Conservation (phyloP, 169 alveolate species). For the Theileria equi region DNA sequence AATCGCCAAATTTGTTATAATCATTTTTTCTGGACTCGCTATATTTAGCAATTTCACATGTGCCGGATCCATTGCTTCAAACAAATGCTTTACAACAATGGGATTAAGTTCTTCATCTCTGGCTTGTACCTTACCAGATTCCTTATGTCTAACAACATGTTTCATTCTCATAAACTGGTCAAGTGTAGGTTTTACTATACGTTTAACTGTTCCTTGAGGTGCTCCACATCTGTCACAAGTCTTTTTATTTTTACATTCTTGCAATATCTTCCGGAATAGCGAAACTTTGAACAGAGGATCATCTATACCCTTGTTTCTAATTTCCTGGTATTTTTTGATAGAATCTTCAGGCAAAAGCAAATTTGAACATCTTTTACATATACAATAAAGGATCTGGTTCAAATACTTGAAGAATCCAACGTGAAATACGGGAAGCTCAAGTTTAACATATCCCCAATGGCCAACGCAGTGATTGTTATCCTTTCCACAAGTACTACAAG, state of each 20-base stretch:
- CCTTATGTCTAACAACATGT: constrained; percentile 75
- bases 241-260: constrained; percentile 77
- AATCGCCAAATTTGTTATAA: constrained; percentile 87
- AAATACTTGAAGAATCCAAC: constrained; percentile 94
- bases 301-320: constrained; percentile 20
- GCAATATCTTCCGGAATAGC: constrained; percentile 78
- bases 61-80: constrained; percentile 85
- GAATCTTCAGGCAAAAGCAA: constrained; percentile 80
- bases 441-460: constrained; percentile 94
- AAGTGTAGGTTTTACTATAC: constrained; percentile 78
- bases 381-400: constrained; percentile 83
- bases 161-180: constrained; percentile 86
- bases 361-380: constrained; percentile 91
- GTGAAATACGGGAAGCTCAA: constrained; percentile 96
- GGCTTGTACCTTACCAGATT: constrained; percentile 70
- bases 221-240: constrained; percentile 81
- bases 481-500: constrained; percentile 89
- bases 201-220: constrained; percentile 81
- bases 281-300: constrained; percentile 73
- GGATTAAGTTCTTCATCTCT: constrained; percentile 87
- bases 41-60: constrained; percentile 89
- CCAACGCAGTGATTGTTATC: constrained; percentile 93
- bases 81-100: constrained; percentile 81
- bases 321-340: constrained; percentile 68
- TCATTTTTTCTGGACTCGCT: constrained; percentile 89